Percentiles rank a stretch among this genome's conserved stretches.
phyloP scores from a whole-genome alignment of 768 basidiomycete species.

The Lentinula guzmanii region DNA sequence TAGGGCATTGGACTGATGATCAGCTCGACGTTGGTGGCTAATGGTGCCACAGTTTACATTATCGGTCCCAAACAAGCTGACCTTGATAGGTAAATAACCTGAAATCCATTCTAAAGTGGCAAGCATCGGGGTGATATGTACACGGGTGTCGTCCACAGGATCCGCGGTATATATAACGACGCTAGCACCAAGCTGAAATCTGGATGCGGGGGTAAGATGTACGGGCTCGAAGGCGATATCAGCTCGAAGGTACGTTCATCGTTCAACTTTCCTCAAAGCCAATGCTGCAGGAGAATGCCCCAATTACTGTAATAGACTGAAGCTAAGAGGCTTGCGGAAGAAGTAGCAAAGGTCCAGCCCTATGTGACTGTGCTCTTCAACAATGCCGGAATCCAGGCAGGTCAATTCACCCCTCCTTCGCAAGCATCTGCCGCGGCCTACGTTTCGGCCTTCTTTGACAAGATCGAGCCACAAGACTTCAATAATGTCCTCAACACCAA shows the following conservation, averaged over 20 bases:
- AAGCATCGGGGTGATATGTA: neutral
- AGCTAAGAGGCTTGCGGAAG: conserved; percentile 33
- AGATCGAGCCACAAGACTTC: conserved; percentile 30
- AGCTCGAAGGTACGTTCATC: conserved; percentile 25
- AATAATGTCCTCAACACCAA: conserved; percentile 30
- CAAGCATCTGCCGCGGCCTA: conserved; percentile 29
- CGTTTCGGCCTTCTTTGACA: conserved; percentile 32
- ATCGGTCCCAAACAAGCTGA: conserved; percentile 35
- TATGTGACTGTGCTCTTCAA: conserved; percentile 43
- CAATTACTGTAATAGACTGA: conserved; percentile 15
- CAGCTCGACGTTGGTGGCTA: conserved; percentile 36
- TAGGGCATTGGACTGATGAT: conserved; percentile 51
- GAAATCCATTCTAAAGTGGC: neutral
- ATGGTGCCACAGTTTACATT: conserved; percentile 44
- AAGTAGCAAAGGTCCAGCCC: conserved; percentile 28
- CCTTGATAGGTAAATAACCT: conserved; percentile 26
- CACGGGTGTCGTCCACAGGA: conserved; percentile 14
- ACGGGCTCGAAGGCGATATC: conserved; percentile 36
- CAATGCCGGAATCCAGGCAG: conserved; percentile 35
- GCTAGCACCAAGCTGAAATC: conserved; percentile 19
- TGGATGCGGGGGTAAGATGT: conserved; percentile 25
- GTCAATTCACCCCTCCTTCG: conserved; percentile 20
- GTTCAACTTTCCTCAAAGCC: neutral
- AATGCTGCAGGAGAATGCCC: neutral
- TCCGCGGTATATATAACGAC: conserved; percentile 29